Evolutionary conservation across 345 rosid genomes (phyloP).

Genomic region (Pugionium cornutum): DNA sequence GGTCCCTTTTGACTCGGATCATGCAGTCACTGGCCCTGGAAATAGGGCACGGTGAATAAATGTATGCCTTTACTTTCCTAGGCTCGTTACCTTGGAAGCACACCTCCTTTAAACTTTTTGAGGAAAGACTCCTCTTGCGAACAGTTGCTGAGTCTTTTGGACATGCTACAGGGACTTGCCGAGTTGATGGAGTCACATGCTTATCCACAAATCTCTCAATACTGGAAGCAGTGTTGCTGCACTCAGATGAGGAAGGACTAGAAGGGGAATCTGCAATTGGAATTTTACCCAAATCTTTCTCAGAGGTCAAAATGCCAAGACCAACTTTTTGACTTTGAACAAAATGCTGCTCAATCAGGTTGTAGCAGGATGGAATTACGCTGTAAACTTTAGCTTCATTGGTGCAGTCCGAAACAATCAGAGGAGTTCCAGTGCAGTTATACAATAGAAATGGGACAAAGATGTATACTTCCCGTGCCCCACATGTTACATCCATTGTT

Average conservation of each 20-base stretch:
- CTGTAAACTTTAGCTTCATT: constrained; percentile 49
- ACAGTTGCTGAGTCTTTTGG: constrained; percentile 38
- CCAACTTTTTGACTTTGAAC: constrained; percentile 59
- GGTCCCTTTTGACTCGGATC: constrained; percentile 58
- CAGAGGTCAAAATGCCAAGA: constrained; percentile 60
- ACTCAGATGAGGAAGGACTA: constrained; percentile 47
- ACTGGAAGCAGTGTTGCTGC: constrained; percentile 38
- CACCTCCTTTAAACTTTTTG: constrained; percentile 47
- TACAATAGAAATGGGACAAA: constrained; percentile 77
- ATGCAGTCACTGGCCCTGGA: constrained; percentile 53
- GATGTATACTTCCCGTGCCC: constrained; percentile 77
- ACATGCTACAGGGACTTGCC: constrained; percentile 43
- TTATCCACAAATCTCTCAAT: constrained; percentile 40
- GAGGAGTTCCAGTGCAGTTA: constrained; percentile 81
- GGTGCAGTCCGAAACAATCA: constrained; percentile 59
- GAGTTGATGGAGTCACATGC: constrained; percentile 45
- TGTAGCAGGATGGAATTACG: constrained; percentile 75
- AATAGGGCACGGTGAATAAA: constrained; percentile 64
- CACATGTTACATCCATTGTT: constrained; percentile 81
- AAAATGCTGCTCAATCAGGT: constrained; percentile 53
- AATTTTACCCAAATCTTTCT: constrained; percentile 44
- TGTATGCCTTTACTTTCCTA: constrained; percentile 68
- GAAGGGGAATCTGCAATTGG: constrained; percentile 36
- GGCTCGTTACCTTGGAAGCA: constrained; percentile 43
- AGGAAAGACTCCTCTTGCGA: constrained; percentile 39